These are phyloP conservation scores for Fraxinus nigra DNA, from an alignment of 305 asterid species.

Conservation along the genomic window DNA sequence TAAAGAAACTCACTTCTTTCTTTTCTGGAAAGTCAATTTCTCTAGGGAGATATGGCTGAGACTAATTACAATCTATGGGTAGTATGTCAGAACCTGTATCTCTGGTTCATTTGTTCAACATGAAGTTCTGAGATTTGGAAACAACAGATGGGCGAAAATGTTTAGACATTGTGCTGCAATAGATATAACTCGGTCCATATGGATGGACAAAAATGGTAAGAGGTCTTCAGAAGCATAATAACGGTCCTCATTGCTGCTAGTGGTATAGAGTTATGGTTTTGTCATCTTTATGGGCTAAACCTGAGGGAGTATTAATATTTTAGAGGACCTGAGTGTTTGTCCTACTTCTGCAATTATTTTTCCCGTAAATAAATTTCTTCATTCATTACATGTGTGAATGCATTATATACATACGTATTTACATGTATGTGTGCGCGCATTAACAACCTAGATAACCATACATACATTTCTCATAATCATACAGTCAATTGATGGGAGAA, in stretches of 20 bases:
- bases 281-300: neutral
- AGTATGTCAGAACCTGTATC: neutral
- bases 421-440: neutral
- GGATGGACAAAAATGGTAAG: neutral
- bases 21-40: neutral
- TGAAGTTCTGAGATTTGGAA: neutral
- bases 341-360: neutral
- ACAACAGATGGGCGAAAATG: neutral
- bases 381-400: neutral
- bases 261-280: neutral
- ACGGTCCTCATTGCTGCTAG: neutral
- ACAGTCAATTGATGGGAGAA: constrained; percentile 69
- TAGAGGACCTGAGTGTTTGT: neutral
- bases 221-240: neutral
- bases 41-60: neutral
- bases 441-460: neutral
- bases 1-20: neutral
- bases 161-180: neutral
- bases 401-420: neutral
- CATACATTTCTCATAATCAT: constrained; percentile 10
- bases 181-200: neutral
- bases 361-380: neutral
- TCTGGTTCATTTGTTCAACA: neutral
- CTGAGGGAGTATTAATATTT: neutral
- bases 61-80: neutral